Conservation (phyloP, 2,329 filamentous ascomycete genomes). For the Ambrosiella cleistominuta region DNA sequence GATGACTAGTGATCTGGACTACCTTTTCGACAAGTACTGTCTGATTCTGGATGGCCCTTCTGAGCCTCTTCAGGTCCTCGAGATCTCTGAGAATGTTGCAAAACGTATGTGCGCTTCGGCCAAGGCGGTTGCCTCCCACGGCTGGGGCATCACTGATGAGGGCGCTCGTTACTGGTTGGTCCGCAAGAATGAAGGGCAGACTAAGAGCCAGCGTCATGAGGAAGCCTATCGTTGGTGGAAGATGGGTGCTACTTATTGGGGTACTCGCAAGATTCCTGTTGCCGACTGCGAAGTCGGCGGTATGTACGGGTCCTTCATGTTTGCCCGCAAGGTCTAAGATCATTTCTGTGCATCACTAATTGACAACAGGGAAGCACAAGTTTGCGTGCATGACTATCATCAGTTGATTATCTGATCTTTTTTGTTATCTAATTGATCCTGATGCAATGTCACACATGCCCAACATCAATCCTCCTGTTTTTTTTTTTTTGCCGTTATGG, state of each 20-base stretch:
- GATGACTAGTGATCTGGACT: constrained; percentile 27
- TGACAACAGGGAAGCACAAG: not conserved
- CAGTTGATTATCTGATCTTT: not conserved
- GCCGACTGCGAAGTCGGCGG: constrained; percentile 81
- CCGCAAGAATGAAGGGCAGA: constrained; percentile 26
- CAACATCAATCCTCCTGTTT: not conserved
- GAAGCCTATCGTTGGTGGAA: constrained; percentile 53
- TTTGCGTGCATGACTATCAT: not conserved
- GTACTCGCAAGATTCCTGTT: constrained; percentile 82
- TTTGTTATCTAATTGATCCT: not conserved
- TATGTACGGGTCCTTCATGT: constrained; percentile 66
- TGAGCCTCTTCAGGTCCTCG: constrained; percentile 57
- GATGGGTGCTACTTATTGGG: constrained; percentile 71
- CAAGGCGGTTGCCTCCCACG: constrained; percentile 40
- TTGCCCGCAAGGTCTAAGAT: constrained; percentile 36
- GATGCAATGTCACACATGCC: not conserved
- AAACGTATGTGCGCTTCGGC: constrained; percentile 45
- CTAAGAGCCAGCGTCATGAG: constrained; percentile 18
- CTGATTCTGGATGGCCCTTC: constrained; percentile 41
- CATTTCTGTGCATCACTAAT: not conserved
- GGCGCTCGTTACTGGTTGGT: constrained; percentile 51
- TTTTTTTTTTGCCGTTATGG: not conserved
- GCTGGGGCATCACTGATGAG: constrained; percentile 57
- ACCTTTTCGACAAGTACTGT: constrained; percentile 32
- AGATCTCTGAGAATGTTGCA: constrained; percentile 53